These are phyloP conservation scores for Pseudocercospora musae DNA, from an alignment of 2,329 filamentous ascomycete species.

Conservation along the genomic window DNA sequence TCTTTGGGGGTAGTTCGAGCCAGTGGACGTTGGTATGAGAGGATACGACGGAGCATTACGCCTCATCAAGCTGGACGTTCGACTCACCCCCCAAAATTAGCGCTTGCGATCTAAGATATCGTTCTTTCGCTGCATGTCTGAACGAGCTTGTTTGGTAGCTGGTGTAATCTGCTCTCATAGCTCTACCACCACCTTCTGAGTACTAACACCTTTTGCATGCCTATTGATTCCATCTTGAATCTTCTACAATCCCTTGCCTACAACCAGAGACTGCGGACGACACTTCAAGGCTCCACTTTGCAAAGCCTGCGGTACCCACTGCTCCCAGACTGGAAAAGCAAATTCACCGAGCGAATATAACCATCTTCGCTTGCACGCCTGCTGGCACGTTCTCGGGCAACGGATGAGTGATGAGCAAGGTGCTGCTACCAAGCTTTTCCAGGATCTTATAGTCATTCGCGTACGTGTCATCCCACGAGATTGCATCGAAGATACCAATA, in stretches of 20 bases:
- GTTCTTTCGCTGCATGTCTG: no score
- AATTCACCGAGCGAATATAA: conserved; percentile 6
- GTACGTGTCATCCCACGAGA: conserved; percentile 2
- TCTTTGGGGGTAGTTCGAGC: not conserved
- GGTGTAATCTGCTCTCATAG: not conserved
- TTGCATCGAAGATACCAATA: conserved; percentile 6
- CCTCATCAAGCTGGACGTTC: not conserved
- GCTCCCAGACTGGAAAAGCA: conserved; percentile 13
- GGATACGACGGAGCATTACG: not conserved
- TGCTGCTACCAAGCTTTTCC: conserved; percentile 6
- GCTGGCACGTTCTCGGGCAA: not conserved
- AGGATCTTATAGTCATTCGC: conserved; percentile 6
- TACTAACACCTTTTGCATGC: conserved; percentile 3
- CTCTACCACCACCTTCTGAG: conserved; percentile 13
- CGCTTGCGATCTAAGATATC: not conserved
- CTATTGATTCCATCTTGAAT: conserved; percentile 1
- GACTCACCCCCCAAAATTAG: not conserved
- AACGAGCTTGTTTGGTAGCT: not conserved
- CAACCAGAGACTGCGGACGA: not conserved
- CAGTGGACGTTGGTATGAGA: conserved; percentile 1
- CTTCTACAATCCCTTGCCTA: conserved; percentile 5
- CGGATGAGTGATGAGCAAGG: conserved; percentile 4
- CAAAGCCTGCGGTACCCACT: conserved; percentile 8
- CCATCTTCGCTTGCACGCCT: conserved; percentile 1
- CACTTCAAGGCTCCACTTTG: conserved; percentile 1